Percentiles rank a stretch among this genome's conserved stretches.
These are phyloP conservation scores for Talaromyces sp. DNA, from an alignment of 2,329 filamentous ascomycete species.

Conservation along the genomic window DNA sequence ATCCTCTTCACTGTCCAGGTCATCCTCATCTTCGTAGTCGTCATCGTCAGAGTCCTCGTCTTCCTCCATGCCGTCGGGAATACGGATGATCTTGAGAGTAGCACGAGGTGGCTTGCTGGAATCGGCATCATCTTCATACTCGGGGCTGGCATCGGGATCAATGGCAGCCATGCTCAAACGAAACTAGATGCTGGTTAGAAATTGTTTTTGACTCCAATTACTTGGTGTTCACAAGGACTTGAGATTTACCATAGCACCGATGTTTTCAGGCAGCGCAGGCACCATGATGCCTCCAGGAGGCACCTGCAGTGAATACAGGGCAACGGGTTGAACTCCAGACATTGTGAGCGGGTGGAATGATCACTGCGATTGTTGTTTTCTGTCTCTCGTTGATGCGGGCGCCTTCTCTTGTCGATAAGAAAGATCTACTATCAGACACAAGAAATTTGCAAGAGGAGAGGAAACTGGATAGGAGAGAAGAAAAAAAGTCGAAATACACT, in stretches of 20 bases:
- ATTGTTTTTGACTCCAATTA: not conserved
- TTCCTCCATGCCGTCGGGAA: constrained; percentile 54
- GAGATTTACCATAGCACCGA: constrained; percentile 70
- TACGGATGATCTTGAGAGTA: constrained; percentile 86
- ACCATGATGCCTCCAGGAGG: constrained; percentile 79
- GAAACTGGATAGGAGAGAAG: not conserved
- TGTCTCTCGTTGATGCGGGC: not conserved
- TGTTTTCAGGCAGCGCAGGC: constrained; percentile 65
- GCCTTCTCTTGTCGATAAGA: not conserved
- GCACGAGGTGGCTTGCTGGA: constrained; percentile 64
- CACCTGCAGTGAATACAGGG: constrained; percentile 88
- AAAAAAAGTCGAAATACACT: constrained; percentile 10
- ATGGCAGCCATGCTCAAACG: constrained; percentile 98
- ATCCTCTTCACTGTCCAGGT: constrained; percentile 42
- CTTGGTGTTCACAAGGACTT: not conserved
- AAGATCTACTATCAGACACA: not conserved
- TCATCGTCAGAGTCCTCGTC: constrained; percentile 58
- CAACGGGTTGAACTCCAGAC: constrained; percentile 58
- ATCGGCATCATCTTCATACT: constrained; percentile 61
- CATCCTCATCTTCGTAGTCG: constrained; percentile 57
- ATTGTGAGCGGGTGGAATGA: constrained; percentile 26
- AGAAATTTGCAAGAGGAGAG: not conserved
- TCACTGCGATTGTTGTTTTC: not conserved
- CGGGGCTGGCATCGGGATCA: constrained; percentile 74
- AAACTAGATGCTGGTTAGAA: constrained; percentile 55